These are phyloP conservation scores for Penicillium paradoxum DNA, from an alignment of 495 filamentous ascomycete species.

Conservation along the genomic window DNA sequence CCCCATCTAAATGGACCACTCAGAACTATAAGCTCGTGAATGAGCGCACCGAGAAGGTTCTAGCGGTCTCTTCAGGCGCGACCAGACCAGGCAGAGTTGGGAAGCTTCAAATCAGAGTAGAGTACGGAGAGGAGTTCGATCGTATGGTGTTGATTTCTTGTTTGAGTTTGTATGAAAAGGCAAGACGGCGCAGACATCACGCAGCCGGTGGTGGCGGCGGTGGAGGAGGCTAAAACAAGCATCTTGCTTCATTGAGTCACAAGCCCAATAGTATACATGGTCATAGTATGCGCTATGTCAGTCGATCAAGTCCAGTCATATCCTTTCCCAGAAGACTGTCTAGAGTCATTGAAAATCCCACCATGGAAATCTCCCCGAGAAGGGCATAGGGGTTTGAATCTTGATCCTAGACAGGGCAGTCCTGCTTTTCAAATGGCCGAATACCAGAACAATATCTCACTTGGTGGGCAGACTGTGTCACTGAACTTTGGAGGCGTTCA, in stretches of 20 bases:
- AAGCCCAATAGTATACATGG: background rate
- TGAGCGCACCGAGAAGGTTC: conserved; percentile 9
- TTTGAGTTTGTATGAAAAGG: conserved; percentile 17
- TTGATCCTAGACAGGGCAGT: background rate
- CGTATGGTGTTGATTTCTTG: conserved; percentile 23
- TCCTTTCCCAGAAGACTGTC: background rate
- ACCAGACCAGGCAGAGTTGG: conserved; percentile 14
- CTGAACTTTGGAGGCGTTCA: background rate
- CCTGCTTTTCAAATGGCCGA: background rate
- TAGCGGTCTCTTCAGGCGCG: conserved; percentile 18
- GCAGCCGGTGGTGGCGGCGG: conserved; percentile 8
- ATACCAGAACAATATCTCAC: background rate
- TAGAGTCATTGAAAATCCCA: background rate
- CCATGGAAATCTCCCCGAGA: too few relatives aligned
- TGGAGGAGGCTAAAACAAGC: conserved; percentile 3
- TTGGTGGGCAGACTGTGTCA: background rate
- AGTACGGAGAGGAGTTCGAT: conserved; percentile 22
- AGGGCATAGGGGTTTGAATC: background rate
- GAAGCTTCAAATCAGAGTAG: conserved; percentile 19
- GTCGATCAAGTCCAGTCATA: background rate
- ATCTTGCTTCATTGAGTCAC: background rate
- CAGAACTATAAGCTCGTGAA: conserved; percentile 25
- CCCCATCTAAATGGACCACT: conserved; percentile 3
- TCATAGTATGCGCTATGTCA: background rate
- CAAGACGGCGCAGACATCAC: conserved; percentile 10